phyloP scores from a whole-genome alignment of 106 monocot species.

The Narthecium ossifragum region DNA sequence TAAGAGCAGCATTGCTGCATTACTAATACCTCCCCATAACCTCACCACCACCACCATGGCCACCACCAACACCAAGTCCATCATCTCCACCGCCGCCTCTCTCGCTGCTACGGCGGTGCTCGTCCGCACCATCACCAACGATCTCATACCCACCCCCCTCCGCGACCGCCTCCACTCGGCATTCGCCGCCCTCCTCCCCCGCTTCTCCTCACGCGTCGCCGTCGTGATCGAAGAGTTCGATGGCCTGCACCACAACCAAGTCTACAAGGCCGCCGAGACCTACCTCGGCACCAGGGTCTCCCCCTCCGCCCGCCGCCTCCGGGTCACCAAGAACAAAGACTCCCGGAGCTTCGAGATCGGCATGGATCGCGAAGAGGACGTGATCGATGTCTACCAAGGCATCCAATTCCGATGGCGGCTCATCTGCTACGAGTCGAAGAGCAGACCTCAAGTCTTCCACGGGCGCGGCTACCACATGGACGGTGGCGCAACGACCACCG shows the following conservation, averaged over 20 bases:
- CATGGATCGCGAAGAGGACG: slow-evolving; percentile 22
- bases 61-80: neutral
- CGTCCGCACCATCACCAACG: neutral
- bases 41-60: no score
- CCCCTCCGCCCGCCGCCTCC: slow-evolving; percentile 7
- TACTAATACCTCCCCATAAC: no score
- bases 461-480: neutral
- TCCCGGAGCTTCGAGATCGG: slow-evolving; percentile 7
- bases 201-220: slow-evolving; percentile 18
- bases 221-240: slow-evolving; percentile 26
- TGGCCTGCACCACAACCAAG: slow-evolving; percentile 11
- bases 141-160: slow-evolving; percentile 22
- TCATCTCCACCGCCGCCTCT: slow-evolving; percentile 13
- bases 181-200: slow-evolving; percentile 5
- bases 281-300: slow-evolving; percentile 24
- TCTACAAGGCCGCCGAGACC: slow-evolving; percentile 20
- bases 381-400: slow-evolving; percentile 26
- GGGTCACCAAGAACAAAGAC: slow-evolving; percentile 10
- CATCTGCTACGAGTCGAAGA: neutral
- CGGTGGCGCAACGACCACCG: neutral
- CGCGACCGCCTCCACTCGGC: slow-evolving; percentile 8
- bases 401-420: slow-evolving; percentile 29
- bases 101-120: slow-evolving; percentile 15
- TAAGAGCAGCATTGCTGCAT: no score
- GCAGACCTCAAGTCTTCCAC: neutral